Evolutionary conservation across 1,284 basidiomycete species (phyloP), one percentile per base, ranked within the genome.

Genomic region (Sutorius eximius): DNA sequence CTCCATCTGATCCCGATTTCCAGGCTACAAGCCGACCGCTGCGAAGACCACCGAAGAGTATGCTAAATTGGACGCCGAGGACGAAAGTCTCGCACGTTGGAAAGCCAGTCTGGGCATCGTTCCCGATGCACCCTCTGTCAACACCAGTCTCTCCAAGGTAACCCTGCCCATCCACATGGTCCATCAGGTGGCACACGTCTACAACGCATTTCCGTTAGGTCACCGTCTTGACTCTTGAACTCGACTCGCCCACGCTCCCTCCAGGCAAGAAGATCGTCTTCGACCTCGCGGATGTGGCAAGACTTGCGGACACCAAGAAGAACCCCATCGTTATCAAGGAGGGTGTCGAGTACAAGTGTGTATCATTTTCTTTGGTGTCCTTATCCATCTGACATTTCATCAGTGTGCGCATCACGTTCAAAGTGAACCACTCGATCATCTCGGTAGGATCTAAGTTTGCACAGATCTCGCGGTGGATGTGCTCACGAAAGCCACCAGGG

Each of bases 31-130:
- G 72, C 80, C 80, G 45, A 70, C 74, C n/a, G 82, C 79, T 55
- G 80, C 76, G 20, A 91, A 88, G 74, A 77, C 76, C 44, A 73
- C 83, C 18, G 86, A 87, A 44, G 89, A 91, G 67, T 89, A 89
- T 55, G 83, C 83, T 15, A 74, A 85, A 44, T 81, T 95, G 51
- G 93, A 95, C 72, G 89, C 87, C 12, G 78, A 89, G 57, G 93
- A 95, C 70, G 91, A 94, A 72, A 91, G 88, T 71, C 77, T 91
- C 67, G 82, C 83, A 15, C 86, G 91, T 59, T 95, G 93, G 93
- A 95, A 95, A 71, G 91, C 90, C 24, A 93, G 87, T 58, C 80
- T 96, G 34, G 94, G 94, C 51, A 86, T 95, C 61, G 82, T 81
- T 45, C 79, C 86, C 22, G 85, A 81, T 49, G 77, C 65, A 16